Base-by-base conservation (phyloP, 2,329 filamentous ascomycete genomes). In the Curvularia lunata region DNA sequence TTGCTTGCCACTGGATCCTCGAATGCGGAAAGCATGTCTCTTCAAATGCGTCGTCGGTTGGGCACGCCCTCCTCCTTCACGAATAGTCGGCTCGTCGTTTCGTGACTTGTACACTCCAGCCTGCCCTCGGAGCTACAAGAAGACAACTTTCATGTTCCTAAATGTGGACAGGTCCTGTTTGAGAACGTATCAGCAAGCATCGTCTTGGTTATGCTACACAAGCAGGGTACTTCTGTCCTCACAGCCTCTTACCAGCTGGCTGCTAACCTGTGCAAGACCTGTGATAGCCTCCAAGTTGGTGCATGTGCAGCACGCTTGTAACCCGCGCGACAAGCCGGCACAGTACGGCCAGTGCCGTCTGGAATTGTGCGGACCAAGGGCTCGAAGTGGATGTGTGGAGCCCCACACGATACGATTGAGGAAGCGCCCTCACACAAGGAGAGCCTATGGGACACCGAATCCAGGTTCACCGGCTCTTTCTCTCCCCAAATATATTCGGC, bases 191-290 rank as follows among this genome's bases (percentile, higher is more conserved):
- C 67, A 67, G 65, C 64, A 65, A 71, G 68, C 68, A 69, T 63
- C 54, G 66, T 61, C 61, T 69, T 71, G 66, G 68, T 62, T 28
- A 51, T 54, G 75, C 59, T 67, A 72, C 72, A 76, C 74, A 64
- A 63, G 64, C 66, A 67, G 62, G 65, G 62, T 56, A 63, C 50
- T 52, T 54, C 56, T 71, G 66, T 67, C 63, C 65, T 62, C 57
- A 61, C 42, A 57, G 59, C 52, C 57, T 62, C 58, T 63, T 59
- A 58, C 54, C 64, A 62, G 48, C 46, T 57, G 56, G 50, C 40
- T 58, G 41, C 52, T 53, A 47, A 57, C 60, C 53, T 65, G 58
- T 66, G 49, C 49, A 45, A 52, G 50, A 56, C 67, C 67, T 61
- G 59, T 64, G 63, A 64, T 63, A 68, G 65, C 63, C 48, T 61